Base-by-base conservation (phyloP, 805 yeast genomes). In the Ogataea nonfermentans region DNA sequence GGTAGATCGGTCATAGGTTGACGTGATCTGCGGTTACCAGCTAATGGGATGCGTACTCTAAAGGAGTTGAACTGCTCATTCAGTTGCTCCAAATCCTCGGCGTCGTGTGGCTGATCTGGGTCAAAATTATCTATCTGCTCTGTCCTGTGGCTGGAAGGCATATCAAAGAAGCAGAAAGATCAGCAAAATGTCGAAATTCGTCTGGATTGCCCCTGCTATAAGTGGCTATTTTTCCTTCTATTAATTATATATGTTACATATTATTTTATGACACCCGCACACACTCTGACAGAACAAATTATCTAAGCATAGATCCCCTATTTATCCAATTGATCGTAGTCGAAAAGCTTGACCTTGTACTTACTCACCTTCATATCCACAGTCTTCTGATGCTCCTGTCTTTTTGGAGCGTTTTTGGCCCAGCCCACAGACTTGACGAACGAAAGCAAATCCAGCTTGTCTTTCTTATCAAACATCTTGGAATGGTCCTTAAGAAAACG, bases 21-120 rank as follows among this genome's bases (percentile, higher is more conserved):
- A 7, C 51, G 36, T 23, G 35, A 13, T 19, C 51, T 20, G 16
- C 48, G 35, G 28, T 34, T 41, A 10, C 39, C 28, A 4, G 27
- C 29, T 31, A 48, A 24, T 13, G 53, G 50, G 17, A 48, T 46
- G 19, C 53, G 39, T 13, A 48, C 53, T 17, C 53, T 29, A 19
- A 48, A 48, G 4, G 50, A 41, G 26, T 41, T 41, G 34, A 46
- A 48, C 37, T 45, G 52, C 27, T 48, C 48, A 29, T 45, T 45
- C 33, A 48, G 32, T 10, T 41, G 37, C 8, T 48, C 47, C 12
- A 46, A 29, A 10, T 35, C 39, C 23, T 48, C 49, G 29, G 20
- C 15, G 7, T 28, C 23, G 4, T 26, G 41, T 12, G 44, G 41
- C 12, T 29, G 13, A 11, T 32, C 38, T 6, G 29, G 28, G 19